Conservation (phyloP, 306 rosid genomes). For the Pyrus bretschneideri region DNA sequence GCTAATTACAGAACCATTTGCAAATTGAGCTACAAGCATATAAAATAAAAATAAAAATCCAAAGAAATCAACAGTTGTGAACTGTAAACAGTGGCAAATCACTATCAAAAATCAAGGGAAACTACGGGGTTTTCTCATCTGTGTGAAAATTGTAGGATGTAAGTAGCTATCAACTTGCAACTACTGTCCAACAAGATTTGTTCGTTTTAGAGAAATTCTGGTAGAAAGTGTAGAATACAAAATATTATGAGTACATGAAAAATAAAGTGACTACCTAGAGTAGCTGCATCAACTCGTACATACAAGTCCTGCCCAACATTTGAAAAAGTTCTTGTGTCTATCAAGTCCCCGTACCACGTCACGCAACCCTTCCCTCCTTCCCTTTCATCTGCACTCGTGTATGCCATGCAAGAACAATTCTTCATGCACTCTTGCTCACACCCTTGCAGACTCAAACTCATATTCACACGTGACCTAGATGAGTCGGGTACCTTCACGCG, state of each 20-base stretch:
- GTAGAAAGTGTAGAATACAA: too few relatives aligned
- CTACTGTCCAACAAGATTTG: too few relatives aligned
- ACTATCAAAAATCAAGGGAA: too few relatives aligned
- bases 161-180: too few relatives aligned
- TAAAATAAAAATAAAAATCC: neutral
- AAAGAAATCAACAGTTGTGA: too few relatives aligned
- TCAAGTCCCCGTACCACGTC: constrained; percentile 44
- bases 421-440: constrained; percentile 39
- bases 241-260: too few relatives aligned
- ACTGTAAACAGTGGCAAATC: too few relatives aligned
- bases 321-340: constrained; percentile 29
- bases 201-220: too few relatives aligned
- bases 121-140: too few relatives aligned
- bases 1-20: neutral
- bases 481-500: constrained; percentile 28
- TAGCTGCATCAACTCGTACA: constrained; percentile 35
- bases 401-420: constrained; percentile 55
- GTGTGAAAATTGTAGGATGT: too few relatives aligned
- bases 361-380: constrained; percentile 39
- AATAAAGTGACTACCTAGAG: neutral
- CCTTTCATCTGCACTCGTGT: constrained; percentile 30
- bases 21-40: constrained; percentile 16
- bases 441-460: constrained; percentile 16
- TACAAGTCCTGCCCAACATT: constrained; percentile 36
- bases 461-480: constrained; percentile 14